These are phyloP conservation scores for Cystofilobasidium capitatum DNA, from an alignment of 768 basidiomycete genomes.

Conservation along the genomic window DNA sequence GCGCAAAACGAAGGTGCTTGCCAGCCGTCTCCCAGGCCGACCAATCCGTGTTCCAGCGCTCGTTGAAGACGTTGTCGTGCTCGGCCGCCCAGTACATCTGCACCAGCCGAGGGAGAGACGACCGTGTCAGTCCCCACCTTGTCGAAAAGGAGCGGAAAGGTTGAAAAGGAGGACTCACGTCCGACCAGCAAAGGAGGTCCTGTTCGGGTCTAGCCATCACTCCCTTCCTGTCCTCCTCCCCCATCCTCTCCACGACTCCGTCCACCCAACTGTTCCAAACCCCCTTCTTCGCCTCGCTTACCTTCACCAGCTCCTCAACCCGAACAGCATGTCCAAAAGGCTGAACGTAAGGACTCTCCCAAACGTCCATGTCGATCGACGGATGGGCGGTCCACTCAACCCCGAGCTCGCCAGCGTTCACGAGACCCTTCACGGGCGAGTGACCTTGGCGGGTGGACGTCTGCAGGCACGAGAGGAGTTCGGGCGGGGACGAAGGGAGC, in stretches of 20 bases:
- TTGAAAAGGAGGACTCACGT: not conserved
- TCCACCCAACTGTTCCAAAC: too few species aligned
- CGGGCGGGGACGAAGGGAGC: not conserved
- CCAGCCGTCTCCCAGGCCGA: conserved; percentile 2
- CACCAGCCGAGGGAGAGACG: too few species aligned
- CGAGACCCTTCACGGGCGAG: not conserved
- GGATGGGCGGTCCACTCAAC: not conserved
- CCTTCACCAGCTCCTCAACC: not conserved
- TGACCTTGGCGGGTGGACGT: not conserved
- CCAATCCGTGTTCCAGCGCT: conserved; percentile 13
- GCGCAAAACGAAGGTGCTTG: conserved; percentile 4
- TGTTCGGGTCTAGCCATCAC: not conserved
- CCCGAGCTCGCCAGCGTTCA: not conserved
- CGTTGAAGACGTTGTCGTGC: conserved; percentile 5
- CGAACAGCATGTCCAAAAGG: not conserved
- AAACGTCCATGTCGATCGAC: not conserved
- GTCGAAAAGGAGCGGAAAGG: not conserved
- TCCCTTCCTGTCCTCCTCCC: too few species aligned
- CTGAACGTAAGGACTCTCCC: not conserved
- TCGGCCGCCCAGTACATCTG: conserved; percentile 8
- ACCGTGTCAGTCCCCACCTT: too few species aligned
- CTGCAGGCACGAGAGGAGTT: not conserved
- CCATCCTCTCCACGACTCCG: too few species aligned
- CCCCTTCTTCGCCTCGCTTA: not conserved
- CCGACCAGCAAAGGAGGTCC: not conserved